Evolutionary conservation across 2,329 filamentous ascomycete genomes (phyloP).

Genomic region (Mollisiaceae sp.): DNA sequence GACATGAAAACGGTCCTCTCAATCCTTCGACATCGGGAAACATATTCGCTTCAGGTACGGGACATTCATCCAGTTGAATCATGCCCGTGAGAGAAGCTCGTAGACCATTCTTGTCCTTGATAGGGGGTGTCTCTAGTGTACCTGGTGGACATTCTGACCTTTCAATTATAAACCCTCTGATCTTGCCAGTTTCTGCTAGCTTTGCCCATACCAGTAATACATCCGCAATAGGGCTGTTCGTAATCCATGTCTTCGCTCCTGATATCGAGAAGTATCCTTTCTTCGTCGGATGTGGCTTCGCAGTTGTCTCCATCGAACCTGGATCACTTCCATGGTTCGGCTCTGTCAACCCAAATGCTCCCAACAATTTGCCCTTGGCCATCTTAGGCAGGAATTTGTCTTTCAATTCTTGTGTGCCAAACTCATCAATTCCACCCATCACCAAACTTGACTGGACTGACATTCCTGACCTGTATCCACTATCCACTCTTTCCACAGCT

Average conservation of each 20-base stretch:
- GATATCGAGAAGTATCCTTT: conserved; percentile 80
- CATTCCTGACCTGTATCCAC: conserved; percentile 90
- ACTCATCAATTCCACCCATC: conserved; percentile 91
- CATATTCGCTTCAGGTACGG: conserved; percentile 91
- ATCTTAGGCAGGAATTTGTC: conserved; percentile 80
- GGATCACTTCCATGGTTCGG: conserved; percentile 93
- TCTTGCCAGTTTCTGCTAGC: conserved; percentile 88
- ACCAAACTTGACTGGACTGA: conserved; percentile 91
- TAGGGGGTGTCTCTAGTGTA: conserved; percentile 85
- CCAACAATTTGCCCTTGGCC: conserved; percentile 81
- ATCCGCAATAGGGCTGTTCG: conserved; percentile 89
- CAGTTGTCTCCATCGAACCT: conserved; percentile 86
- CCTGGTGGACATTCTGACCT: conserved; percentile 83
- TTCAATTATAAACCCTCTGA: conserved; percentile 90
- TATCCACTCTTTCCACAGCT: conserved; percentile 89
- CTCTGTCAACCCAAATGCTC: conserved; percentile 89
- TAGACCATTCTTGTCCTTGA: conserved; percentile 95
- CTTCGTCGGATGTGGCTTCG: conserved; percentile 83
- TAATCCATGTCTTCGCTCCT: conserved; percentile 94
- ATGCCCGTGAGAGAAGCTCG: conserved; percentile 94
- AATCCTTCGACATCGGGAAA: conserved; percentile 89
- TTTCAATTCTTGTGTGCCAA: conserved; percentile 86
- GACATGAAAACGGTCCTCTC: conserved; percentile 86
- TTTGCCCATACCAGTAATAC: conserved; percentile 92
- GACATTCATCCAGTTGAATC: conserved; percentile 93